Conservation (phyloP, 257 asterid species). For the Solanum virginianum region DNA sequence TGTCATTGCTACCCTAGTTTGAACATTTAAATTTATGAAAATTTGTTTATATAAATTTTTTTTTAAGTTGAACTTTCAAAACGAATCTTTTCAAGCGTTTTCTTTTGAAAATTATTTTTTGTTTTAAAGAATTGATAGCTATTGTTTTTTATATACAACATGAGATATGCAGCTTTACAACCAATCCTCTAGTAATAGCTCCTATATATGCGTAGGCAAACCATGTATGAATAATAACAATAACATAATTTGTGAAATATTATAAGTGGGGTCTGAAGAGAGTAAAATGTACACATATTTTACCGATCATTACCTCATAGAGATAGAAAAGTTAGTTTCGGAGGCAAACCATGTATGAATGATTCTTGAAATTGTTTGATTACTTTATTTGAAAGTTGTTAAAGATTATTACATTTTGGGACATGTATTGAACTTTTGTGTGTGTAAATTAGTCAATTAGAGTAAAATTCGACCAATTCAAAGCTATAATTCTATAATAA, state of each 20-base stretch:
- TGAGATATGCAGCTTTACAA: background rate
- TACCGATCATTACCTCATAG: fast-evolving
- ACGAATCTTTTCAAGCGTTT: background rate
- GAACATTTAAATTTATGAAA: too few species aligned
- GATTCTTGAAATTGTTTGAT: background rate
- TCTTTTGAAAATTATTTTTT: background rate
- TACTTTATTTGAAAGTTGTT: background rate
- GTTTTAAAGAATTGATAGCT: background rate
- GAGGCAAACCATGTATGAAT: background rate
- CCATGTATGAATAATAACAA: background rate
- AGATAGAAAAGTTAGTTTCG: too few species aligned
- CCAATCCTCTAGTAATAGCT: background rate
- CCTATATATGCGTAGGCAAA: background rate
- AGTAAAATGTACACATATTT: too few species aligned
- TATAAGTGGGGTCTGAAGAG: too few species aligned
- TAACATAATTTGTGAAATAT: too few species aligned
- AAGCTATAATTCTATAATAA: too few species aligned
- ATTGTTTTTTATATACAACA: background rate
- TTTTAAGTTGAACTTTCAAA: background rate
- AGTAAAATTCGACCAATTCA: too few species aligned
- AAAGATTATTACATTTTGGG: background rate
- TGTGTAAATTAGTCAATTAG: too few species aligned
- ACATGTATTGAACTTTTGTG: background rate
- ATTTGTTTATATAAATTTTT: too few species aligned
- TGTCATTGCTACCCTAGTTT: background rate